Evolutionary conservation across 73 alveolate species (phyloP), one percentile per base, ranked within the genome.

Genomic region (Symbiodinium pilosum): DNA sequence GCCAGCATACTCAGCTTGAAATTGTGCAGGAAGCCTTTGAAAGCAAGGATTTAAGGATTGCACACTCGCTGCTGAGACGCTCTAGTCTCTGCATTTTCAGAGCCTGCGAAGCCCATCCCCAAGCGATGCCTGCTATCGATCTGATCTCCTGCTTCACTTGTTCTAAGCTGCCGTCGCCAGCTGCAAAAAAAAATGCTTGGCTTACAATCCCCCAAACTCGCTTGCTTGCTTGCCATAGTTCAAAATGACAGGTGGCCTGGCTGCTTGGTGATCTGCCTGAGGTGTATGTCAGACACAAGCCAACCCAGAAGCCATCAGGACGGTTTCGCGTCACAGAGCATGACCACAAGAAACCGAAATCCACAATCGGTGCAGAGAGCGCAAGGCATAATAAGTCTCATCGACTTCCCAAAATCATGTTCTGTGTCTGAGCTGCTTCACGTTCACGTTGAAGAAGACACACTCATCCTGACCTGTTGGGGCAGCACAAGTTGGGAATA

Each of bases 1-100:
- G 75, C 75, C 75, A 56, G 26, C 75, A 56, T 56, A 56, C 75
- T 56, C 75, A 56, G 75, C 75, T 56, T 56, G 75, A 56, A 56
- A 56, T 56, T 56, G 75, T 56, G 75, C 75, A 56, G 75, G 75
- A 56, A 56, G 75, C 75, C 75, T 56, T 20, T 1, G 75, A 56
- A 30, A 56, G 75, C 75, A 56, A 56, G 26, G 75, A 56, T 56
- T 30, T 30, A 30, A 56, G 75, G 26, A 56, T 56, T 56, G 75
- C 75, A 21, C 16, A 56, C 32, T 34, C 26, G 75, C 75, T 56
- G 36, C 75, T 34, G 32, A 16, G n/a, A n/a, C n/a, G n/a, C n/a
- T n/a, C n/a, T n/a, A n/a, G n/a, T n/a, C n/a, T n/a, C n/a, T n/a
- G n/a, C n/a, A n/a, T n/a, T n/a, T n/a, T n/a, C 73, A 16, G 21